A percentile compares a stretch with the other conserved stretches of the same genome.
Evolutionary conservation across 2,329 filamentous ascomycete genomes (phyloP).

Genomic region (Phaeosphaeriaceae sp.): DNA sequence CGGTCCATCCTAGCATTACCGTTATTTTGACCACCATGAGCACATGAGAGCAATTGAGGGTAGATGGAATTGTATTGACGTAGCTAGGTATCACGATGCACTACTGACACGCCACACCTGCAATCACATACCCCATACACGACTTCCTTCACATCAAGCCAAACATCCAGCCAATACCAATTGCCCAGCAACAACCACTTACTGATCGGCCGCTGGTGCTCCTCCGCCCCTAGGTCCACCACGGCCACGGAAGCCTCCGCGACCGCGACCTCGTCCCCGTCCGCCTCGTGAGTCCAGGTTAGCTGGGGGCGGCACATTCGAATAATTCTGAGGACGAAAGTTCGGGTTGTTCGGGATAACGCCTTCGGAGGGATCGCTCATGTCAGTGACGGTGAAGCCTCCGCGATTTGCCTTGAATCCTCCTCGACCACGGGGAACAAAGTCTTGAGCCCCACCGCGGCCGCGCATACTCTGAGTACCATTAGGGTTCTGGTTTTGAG

Average conservation of each 20-base stretch:
- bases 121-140: neutral
- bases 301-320: constrained; percentile 46
- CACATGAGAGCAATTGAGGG: neutral
- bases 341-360: constrained; percentile 62
- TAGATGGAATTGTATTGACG: neutral
- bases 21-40: neutral
- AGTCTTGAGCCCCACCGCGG: constrained; percentile 32
- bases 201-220: constrained; percentile 21
- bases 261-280: constrained; percentile 40
- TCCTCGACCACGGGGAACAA: constrained; percentile 50
- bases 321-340: constrained; percentile 60
- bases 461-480: constrained; percentile 38
- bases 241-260: constrained; percentile 40
- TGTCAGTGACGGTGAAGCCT: constrained; percentile 57
- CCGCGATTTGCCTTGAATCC: constrained; percentile 47
- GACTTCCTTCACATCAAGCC: neutral
- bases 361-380: constrained; percentile 60
- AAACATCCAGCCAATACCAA: neutral
- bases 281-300: constrained; percentile 40
- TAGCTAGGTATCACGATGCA: neutral
- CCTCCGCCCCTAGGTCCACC: constrained; percentile 37
- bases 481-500: constrained; percentile 33
- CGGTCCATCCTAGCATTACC: constrained; percentile 8
- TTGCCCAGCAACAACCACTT: constrained; percentile 13
- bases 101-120: neutral